Conservation (phyloP, 2,329 filamentous ascomycete species). For the Diplodia scrobiculata region DNA sequence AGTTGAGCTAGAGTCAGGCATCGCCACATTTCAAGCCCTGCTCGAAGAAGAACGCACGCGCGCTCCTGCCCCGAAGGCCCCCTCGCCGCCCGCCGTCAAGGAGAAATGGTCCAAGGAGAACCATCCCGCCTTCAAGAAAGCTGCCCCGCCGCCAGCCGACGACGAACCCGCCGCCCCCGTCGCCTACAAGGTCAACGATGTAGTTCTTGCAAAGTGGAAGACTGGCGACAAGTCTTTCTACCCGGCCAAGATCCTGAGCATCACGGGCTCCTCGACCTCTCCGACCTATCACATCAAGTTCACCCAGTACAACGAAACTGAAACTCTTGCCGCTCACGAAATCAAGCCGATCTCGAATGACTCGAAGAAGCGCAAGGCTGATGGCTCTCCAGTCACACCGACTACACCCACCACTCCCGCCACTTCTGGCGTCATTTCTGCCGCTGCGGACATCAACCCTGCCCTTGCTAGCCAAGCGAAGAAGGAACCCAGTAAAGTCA, state of each 20-base stretch:
- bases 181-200: slow-evolving; percentile 81
- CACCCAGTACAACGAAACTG: slow-evolving; percentile 86
- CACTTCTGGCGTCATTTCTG: slow-evolving; percentile 62
- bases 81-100: slow-evolving; percentile 39
- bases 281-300: slow-evolving; percentile 95
- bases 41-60: slow-evolving; percentile 76
- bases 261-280: slow-evolving; percentile 86
- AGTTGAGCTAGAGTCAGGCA: slow-evolving; percentile 77
- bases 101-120: slow-evolving; percentile 76
- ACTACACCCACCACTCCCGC: slow-evolving; percentile 46
- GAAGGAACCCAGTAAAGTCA: slow-evolving; percentile 64
- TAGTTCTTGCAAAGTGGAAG: slow-evolving; percentile 84
- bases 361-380: slow-evolving; percentile 75
- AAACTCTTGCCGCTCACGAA: slow-evolving; percentile 61
- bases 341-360: slow-evolving; percentile 39
- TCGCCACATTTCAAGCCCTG: slow-evolving; percentile 75
- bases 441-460: slow-evolving; percentile 66
- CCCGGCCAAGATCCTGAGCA: slow-evolving; percentile 86
- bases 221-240: slow-evolving; percentile 90
- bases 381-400: slow-evolving; percentile 64
- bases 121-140: slow-evolving; percentile 68
- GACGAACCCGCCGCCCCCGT: slow-evolving; percentile 18
- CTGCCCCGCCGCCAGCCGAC: slow-evolving; percentile 43
- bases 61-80: slow-evolving; percentile 52
- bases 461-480: slow-evolving; percentile 65